Percentiles rank a stretch among this genome's conserved stretches.
phyloP scores from a whole-genome alignment of 768 basidiomycete species.

The Leccinum broughii region DNA sequence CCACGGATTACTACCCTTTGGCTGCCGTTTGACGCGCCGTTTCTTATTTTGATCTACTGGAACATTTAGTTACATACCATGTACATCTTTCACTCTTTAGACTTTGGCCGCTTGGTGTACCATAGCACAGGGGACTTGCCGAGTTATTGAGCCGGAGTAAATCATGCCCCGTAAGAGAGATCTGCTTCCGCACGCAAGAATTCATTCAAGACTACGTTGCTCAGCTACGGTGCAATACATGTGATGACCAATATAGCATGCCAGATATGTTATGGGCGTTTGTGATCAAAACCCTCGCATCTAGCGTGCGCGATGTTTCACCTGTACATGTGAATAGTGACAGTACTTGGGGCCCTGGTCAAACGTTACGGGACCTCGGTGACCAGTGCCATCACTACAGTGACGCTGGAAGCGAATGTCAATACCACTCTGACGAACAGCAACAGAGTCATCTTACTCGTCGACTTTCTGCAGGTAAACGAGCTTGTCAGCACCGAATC shows the following conservation, averaged over 20 bases:
- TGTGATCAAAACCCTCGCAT: background rate
- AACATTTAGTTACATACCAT: constrained; percentile 22
- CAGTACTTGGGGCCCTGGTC: background rate
- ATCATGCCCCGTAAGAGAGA: background rate
- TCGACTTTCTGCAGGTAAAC: constrained; percentile 62
- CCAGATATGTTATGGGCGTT: background rate
- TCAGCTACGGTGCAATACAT: background rate
- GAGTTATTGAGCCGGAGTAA: constrained; percentile 12
- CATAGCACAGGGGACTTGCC: constrained; percentile 25
- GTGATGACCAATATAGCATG: background rate
- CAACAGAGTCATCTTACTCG: constrained; percentile 53
- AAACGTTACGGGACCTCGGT: constrained; percentile 52
- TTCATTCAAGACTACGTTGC: background rate
- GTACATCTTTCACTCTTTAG: constrained; percentile 25
- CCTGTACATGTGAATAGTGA: background rate
- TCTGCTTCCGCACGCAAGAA: background rate
- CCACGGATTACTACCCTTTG: constrained; percentile 13
- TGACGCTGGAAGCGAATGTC: constrained; percentile 49
- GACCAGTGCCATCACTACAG: constrained; percentile 67
- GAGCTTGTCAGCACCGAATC: constrained; percentile 9
- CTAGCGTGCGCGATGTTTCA: background rate
- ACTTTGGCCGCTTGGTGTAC: constrained; percentile 29
- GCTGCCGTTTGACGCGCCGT: constrained; percentile 3
- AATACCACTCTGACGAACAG: constrained; percentile 7
- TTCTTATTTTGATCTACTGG: constrained; percentile 18